phyloP scores from a whole-genome alignment of 371 early-diverging fungal species.

The Actinomortierella wolfii region DNA sequence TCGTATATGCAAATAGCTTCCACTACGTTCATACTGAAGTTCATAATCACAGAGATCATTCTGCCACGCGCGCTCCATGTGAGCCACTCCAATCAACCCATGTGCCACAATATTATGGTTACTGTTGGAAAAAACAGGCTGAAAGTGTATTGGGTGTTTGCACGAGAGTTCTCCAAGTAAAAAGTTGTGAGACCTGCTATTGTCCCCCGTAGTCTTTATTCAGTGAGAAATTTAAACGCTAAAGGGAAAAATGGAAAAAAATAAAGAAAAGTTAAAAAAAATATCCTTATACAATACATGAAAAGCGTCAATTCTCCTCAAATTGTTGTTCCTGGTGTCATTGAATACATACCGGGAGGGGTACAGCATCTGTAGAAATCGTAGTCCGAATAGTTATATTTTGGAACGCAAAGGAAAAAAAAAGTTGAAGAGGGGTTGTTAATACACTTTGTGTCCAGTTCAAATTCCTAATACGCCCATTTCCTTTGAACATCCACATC shows the following conservation, averaged over 20 bases:
- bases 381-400: conserved; percentile 4
- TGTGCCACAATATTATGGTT: too few relatives aligned
- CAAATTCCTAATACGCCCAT: background rate
- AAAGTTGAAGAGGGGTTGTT: background rate
- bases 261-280: conserved; percentile 1
- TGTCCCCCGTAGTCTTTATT: too few relatives aligned
- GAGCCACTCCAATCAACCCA: too few relatives aligned
- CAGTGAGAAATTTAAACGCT: conserved; percentile 43
- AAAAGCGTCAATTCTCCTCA: background rate
- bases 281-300: background rate
- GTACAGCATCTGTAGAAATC: conserved; percentile 80
- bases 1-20: too few relatives aligned
- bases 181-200: too few relatives aligned
- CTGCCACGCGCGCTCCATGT: too few relatives aligned
- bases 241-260: conserved; percentile 9
- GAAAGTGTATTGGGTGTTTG: too few relatives aligned
- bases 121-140: too few relatives aligned
- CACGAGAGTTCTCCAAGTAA: too few relatives aligned
- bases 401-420: background rate
- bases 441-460: background rate
- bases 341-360: conserved; percentile 85
- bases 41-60: too few relatives aligned
- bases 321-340: background rate
- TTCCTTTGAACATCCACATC: too few relatives aligned
- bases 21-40: too few relatives aligned